Base-by-base conservation (phyloP, 208 protist species). In the Acanthamoeba royreba region DNA sequence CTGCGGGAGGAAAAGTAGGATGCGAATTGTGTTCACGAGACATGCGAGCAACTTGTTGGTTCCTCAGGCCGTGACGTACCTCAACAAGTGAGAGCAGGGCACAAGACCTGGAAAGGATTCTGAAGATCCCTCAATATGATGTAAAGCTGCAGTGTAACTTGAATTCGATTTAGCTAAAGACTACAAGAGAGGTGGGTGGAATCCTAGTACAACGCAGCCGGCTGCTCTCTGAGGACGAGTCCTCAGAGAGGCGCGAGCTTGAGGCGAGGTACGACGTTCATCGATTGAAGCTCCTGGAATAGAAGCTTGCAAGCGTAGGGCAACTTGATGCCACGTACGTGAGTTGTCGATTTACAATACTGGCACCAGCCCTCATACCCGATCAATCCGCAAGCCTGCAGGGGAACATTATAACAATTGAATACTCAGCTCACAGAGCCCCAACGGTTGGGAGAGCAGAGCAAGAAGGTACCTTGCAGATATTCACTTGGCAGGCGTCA, bases 301-400 rank as follows among this genome's bases (percentile, higher is more conserved):
- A 99, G 97, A 3, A 99, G 97, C 96, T 99, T 99, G 95, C 98
- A 99, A 0, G 99, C 99, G 94, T 99, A 99, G 0, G 99, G 99
- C 46, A 99, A 99, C 94, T 98, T 98, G 0, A 99, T 94, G 86
- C 95, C 98, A 2, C 96, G 97, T 0, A 98, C 97, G 22, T 97
- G 95, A 0, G 94, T 92, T 17, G 94, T 97, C 15, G 97, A 97
- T 49, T 98, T 98, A 97, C 99, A 99, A 93, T 98, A 99, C 46
- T 99, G 96, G 95, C 99, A 99, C 93, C 97, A 98, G 49, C 97
- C 97, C 69, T 96, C 93, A 91, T 98, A 98, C 40, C 95, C 97
- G 13, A 98, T 43, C 13, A 98, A 92, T 9, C 98, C 98, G 94
- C 98, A 98, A 4, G 95, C 49, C 43, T 95, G 81, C 22, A 69